These are phyloP conservation scores for Rosa lucieae DNA, from an alignment of 306 rosid genomes.

Conservation along the genomic window DNA sequence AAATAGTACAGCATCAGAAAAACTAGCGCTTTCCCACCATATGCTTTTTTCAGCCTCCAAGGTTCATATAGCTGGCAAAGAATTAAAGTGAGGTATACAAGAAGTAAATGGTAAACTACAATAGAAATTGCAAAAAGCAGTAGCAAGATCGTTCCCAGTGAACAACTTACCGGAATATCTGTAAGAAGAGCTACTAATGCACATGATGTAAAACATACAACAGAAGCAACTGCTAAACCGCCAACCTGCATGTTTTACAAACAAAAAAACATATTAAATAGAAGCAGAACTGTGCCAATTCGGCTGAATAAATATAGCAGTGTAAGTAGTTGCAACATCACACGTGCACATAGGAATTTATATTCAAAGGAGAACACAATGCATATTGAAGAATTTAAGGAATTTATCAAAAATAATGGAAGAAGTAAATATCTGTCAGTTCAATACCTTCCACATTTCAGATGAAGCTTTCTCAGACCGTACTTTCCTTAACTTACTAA, in stretches of 20 bases:
- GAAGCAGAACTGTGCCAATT: neutral
- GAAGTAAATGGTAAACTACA: slow-evolving; percentile 6
- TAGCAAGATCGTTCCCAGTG: slow-evolving; percentile 4
- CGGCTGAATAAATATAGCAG: neutral
- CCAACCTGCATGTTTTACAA: slow-evolving; percentile 48
- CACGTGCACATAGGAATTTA: neutral
- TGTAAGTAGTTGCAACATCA: slow-evolving; percentile 5
- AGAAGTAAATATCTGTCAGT: slow-evolving; percentile 5
- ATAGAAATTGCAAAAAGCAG: neutral
- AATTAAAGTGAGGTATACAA: slow-evolving; percentile 24
- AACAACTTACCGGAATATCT: slow-evolving; percentile 56
- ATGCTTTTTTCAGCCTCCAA: slow-evolving; percentile 45
- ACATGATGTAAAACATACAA: slow-evolving; percentile 57
- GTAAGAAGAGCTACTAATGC: slow-evolving; percentile 62
- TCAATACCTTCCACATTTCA: slow-evolving; percentile 70
- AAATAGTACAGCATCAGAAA: slow-evolving; percentile 52
- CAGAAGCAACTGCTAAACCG: slow-evolving; percentile 56
- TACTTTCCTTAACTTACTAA: slow-evolving; percentile 50
- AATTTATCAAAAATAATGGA: neutral
- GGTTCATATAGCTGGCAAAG: slow-evolving; percentile 59
- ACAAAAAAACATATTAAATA: slow-evolving; percentile 14
- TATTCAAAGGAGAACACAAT: neutral
- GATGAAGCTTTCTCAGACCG: slow-evolving; percentile 66
- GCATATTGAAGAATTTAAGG: neutral
- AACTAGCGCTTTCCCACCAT: slow-evolving; percentile 43